Conservation (phyloP, 139 green algal species). For the Closterium sp. region DNA sequence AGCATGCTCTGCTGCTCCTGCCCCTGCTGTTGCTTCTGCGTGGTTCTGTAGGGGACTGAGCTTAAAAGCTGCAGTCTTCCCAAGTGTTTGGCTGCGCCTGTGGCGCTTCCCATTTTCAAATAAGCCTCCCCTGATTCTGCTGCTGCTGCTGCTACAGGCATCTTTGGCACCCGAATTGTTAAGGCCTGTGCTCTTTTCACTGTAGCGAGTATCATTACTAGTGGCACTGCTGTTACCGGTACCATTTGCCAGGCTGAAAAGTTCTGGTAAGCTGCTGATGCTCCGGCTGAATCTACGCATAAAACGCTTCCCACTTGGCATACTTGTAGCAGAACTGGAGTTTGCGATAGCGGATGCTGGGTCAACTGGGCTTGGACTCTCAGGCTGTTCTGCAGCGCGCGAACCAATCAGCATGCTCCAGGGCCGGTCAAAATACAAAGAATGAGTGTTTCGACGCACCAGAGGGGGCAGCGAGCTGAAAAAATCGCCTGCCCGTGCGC, state of each 20-base stretch:
- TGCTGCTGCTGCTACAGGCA: no score
- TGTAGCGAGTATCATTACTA: not conserved
- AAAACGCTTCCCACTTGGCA: not conserved
- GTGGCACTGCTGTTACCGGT: not conserved
- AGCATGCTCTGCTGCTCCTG: not conserved
- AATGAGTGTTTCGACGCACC: not conserved
- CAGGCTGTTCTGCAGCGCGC: not conserved
- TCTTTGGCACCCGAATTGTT: not conserved
- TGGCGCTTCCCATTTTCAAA: no score
- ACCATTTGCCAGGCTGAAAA: not conserved
- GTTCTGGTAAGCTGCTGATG: not conserved
- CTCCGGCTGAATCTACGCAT: not conserved
- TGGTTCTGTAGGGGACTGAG: no score
- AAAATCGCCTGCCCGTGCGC: not conserved
- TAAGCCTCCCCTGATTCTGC: not conserved
- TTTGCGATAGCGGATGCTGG: not conserved
- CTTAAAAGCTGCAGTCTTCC: no score
- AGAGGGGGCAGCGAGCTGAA: not conserved
- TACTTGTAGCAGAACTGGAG: not conserved
- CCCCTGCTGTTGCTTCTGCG: not conserved
- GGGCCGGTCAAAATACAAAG: not conserved
- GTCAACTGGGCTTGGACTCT: not conserved
- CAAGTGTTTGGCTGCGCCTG: no score
- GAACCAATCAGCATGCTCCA: not conserved
- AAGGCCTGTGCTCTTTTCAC: not conserved